These are phyloP conservation scores for Neofusicoccum cordaticola DNA, from an alignment of 2,329 filamentous ascomycete genomes.

Conservation along the genomic window DNA sequence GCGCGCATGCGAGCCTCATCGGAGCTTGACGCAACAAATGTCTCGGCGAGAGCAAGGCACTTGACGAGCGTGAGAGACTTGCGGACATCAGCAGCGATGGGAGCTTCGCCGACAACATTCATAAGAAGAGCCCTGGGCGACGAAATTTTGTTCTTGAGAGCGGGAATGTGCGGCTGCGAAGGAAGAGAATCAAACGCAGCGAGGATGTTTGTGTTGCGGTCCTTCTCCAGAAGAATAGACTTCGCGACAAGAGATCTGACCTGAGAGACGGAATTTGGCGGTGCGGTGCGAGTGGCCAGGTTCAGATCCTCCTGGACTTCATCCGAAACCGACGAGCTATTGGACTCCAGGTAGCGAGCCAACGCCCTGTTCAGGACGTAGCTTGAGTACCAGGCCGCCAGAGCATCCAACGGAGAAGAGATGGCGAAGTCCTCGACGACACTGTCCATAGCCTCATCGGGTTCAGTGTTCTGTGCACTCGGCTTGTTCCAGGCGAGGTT, in stretches of 20 bases:
- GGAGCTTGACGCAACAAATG: slow-evolving; percentile 22
- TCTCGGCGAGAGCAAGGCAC: slow-evolving; percentile 52
- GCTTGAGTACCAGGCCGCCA: slow-evolving; percentile 88
- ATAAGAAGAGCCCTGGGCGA: slow-evolving; percentile 30
- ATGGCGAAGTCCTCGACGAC: slow-evolving; percentile 85
- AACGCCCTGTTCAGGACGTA: slow-evolving; percentile 69
- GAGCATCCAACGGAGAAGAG: slow-evolving; percentile 80
- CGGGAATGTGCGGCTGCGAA: slow-evolving; percentile 34
- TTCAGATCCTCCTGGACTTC: slow-evolving; percentile 56
- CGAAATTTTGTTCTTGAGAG: slow-evolving; percentile 20
- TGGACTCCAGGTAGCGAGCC: slow-evolving; percentile 57
- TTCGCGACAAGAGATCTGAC: slow-evolving; percentile 58
- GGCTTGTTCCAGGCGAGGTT: slow-evolving; percentile 86
- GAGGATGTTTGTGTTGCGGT: slow-evolving; percentile 51
- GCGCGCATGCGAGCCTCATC: slow-evolving; percentile 37
- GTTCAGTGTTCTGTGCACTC: slow-evolving; percentile 63
- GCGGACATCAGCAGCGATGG: slow-evolving; percentile 56
- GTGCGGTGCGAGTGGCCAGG: slow-evolving; percentile 70
- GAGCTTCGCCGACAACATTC: slow-evolving; percentile 53
- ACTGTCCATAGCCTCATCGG: slow-evolving; percentile 72
- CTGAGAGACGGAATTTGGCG: slow-evolving; percentile 71
- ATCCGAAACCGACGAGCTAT: slow-evolving; percentile 28
- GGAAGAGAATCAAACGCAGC: slow-evolving; percentile 55
- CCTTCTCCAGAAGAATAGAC: slow-evolving; percentile 55
- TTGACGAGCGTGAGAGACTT: slow-evolving; percentile 60